Percentiles rank a stretch among this genome's conserved stretches.
phyloP scores from a whole-genome alignment of 23 red algal genomes.

The Gracilaria caudata region DNA sequence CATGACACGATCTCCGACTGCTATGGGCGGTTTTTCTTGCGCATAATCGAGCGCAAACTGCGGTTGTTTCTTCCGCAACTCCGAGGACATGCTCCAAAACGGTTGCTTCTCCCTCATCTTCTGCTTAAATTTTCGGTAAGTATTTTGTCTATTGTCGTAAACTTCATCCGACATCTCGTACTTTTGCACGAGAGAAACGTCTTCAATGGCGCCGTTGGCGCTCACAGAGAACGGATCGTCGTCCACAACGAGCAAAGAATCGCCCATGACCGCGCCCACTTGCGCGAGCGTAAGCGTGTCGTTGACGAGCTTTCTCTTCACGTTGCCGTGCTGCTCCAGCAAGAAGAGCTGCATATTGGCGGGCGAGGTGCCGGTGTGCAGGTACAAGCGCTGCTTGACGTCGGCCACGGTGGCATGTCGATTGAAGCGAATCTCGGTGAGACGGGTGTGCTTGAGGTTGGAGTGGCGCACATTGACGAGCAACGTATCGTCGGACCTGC shows the following conservation, averaged over 20 bases:
- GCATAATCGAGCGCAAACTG: constrained; percentile 36
- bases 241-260: constrained; percentile 55
- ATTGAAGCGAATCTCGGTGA: constrained; percentile 69
- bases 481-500: constrained; percentile 34
- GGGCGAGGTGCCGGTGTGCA: constrained; percentile 65
- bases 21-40: background rate
- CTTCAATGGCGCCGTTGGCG: constrained; percentile 66
- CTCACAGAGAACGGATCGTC: constrained; percentile 49
- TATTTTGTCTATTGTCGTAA: constrained; percentile 60
- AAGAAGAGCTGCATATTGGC: constrained; percentile 61
- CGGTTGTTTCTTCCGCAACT: constrained; percentile 20
- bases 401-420: background rate
- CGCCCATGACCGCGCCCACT: background rate
- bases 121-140: constrained; percentile 43
- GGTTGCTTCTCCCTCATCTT: constrained; percentile 54
- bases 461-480: constrained; percentile 71
- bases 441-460: constrained; percentile 60
- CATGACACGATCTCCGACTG: constrained; percentile 47
- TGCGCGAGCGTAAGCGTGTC: constrained; percentile 11
- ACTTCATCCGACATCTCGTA: constrained; percentile 66
- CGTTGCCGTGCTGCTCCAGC: background rate
- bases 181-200: constrained; percentile 63
- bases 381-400: constrained; percentile 68
- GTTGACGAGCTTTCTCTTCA: constrained; percentile 11
- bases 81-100: constrained; percentile 43